phyloP scores from a whole-genome alignment of 306 rosid genomes.

The Prunus salicina region DNA sequence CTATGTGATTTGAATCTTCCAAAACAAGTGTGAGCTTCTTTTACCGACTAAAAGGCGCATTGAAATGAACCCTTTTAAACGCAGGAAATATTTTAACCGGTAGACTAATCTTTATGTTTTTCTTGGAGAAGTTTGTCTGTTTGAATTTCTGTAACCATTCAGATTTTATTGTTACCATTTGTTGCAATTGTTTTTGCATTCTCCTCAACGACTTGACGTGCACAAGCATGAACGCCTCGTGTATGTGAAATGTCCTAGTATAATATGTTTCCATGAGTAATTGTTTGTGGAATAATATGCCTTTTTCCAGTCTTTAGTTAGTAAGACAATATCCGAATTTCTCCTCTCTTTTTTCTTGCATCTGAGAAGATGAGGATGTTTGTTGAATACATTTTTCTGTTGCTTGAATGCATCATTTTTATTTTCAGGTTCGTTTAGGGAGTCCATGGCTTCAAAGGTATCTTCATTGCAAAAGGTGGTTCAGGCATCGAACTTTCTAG shows the following conservation, averaged over 20 bases:
- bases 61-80: no score
- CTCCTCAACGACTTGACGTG: background rate
- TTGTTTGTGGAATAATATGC: background rate
- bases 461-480: constrained; percentile 37
- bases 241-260: background rate
- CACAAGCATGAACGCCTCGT: background rate
- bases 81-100: background rate
- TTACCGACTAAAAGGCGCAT: no score
- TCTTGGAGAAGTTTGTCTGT: background rate
- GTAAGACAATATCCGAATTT: background rate
- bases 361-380: background rate
- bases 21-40: background rate
- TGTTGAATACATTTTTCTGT: background rate
- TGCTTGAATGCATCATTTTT: background rate
- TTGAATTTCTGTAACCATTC: background rate
- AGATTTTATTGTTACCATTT: background rate
- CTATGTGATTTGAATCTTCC: background rate
- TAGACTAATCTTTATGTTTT: background rate
- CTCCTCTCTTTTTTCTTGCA: background rate
- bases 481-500: constrained; percentile 30
- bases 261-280: background rate
- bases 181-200: background rate
- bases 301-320: background rate
- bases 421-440: constrained; percentile 16
- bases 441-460: constrained; percentile 47